These are phyloP conservation scores for Phytophthora megakarya DNA, from an alignment of 352 stramenopile genomes.

Conservation along the genomic window DNA sequence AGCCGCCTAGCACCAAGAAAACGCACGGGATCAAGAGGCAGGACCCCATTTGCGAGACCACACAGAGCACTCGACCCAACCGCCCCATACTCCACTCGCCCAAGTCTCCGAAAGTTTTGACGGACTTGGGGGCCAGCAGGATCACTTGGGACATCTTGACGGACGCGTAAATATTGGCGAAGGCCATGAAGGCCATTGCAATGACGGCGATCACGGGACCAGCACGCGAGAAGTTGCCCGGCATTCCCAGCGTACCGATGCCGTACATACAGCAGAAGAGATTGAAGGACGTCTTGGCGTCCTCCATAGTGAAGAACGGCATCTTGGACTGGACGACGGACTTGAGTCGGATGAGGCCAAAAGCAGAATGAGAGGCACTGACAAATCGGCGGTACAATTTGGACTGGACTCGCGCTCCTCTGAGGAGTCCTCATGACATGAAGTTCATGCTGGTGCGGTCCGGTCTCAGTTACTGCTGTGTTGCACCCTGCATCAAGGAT, in stretches of 20 bases:
- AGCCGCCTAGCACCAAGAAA: slow-evolving; percentile 56
- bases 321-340: slow-evolving; percentile 11
- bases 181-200: slow-evolving; percentile 58
- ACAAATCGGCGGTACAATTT: too few species aligned
- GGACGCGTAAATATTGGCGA: slow-evolving; percentile 55
- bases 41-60: slow-evolving; percentile 44
- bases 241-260: slow-evolving; percentile 63
- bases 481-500: slow-evolving; percentile 1
- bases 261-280: slow-evolving; percentile 61
- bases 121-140: slow-evolving; percentile 46
- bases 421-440: too few species aligned
- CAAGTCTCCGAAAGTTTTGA: slow-evolving; percentile 55
- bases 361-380: slow-evolving; percentile 4
- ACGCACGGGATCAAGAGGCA: slow-evolving; percentile 46
- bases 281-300: slow-evolving; percentile 47
- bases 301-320: slow-evolving; percentile 46
- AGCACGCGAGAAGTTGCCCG: slow-evolving; percentile 53
- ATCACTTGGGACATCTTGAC: slow-evolving; percentile 57
- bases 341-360: slow-evolving; percentile 17
- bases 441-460: not conserved
- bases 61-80: slow-evolving; percentile 34
- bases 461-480: slow-evolving; percentile 7
- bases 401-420: too few species aligned
- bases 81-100: slow-evolving; percentile 55
- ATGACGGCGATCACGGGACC: slow-evolving; percentile 36